phyloP scores from a whole-genome alignment of 2,329 filamentous ascomycete genomes.

The Phyllosticta citribraziliensis region DNA sequence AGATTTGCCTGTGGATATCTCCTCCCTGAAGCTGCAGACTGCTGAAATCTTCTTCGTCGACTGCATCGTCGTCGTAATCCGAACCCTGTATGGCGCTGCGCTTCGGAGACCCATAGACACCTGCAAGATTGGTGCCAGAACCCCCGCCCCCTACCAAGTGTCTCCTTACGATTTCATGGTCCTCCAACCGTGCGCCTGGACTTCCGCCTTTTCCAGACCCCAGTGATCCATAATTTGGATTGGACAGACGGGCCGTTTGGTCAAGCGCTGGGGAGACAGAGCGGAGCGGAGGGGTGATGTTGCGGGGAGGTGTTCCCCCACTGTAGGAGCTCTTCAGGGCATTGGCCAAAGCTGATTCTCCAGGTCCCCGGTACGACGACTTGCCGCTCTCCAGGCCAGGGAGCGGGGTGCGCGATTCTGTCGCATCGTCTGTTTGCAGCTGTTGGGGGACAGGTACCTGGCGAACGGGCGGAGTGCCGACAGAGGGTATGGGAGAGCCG shows the following conservation, averaged over 20 bases:
- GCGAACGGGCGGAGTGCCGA: slow-evolving; percentile 39
- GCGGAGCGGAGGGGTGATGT: slow-evolving; percentile 48
- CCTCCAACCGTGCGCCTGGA: slow-evolving; percentile 54
- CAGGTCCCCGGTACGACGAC: slow-evolving; percentile 61
- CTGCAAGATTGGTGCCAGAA: slow-evolving; percentile 23
- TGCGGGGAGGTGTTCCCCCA: slow-evolving; percentile 54
- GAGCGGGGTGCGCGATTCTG: slow-evolving; percentile 48
- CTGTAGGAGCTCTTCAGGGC: slow-evolving; percentile 70
- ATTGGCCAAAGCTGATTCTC: slow-evolving; percentile 77
- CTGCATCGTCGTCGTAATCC: slow-evolving; percentile 28
- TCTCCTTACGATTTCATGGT: slow-evolving; percentile 81
- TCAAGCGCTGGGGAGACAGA: slow-evolving; percentile 45
- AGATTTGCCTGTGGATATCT: slow-evolving; percentile 89
- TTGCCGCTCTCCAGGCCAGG: slow-evolving; percentile 44
- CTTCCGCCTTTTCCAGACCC: slow-evolving; percentile 33
- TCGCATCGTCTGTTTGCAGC: slow-evolving; percentile 24
- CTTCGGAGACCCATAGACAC: slow-evolving; percentile 25
- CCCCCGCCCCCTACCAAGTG: slow-evolving; percentile 66
- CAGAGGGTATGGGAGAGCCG: slow-evolving; percentile 46
- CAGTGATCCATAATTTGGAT: slow-evolving; percentile 78
- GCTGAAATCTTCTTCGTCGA: slow-evolving; percentile 74
- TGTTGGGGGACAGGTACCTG: slow-evolving; percentile 43
- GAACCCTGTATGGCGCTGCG: slow-evolving; percentile 12
- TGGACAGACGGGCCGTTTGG: slow-evolving; percentile 42
- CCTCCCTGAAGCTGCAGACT: slow-evolving; percentile 88